Evolutionary conservation across 805 yeast genomes (phyloP), one percentile per base, ranked within the genome.

Genomic region (Debaryomyces prosopidis): DNA sequence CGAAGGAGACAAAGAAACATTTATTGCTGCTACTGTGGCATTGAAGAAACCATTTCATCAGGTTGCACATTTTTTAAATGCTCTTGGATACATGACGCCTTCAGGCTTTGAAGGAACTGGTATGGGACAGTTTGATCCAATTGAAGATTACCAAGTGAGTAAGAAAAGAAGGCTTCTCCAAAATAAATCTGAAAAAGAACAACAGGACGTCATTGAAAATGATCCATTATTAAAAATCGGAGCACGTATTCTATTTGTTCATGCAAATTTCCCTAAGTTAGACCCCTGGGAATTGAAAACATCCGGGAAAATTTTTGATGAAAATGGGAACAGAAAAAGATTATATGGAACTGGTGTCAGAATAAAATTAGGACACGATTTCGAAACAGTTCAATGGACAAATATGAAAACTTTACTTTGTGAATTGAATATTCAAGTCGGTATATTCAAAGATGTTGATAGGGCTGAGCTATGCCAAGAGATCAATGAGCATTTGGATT

Each of bases 1-100:
- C n/a, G 89, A 84, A 65, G 94, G 92, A 41, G 92, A 87, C 59
- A 87, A 86, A 57, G 92, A 86, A 52, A 85, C 92, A 0, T 84
- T 84, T 48, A 69, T 84, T 43, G 87, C 89, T 0, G 87, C 89
- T 0, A 85, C 89, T 1, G 71, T 74, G 26, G 77, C 75, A 9
- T 65, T 76, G 26, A 62, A 65, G 1, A 63, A 77, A 42, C 66
- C 73, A 1, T 81, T 69, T 50, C 81, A 82, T 57, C 85, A 81
- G 58, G 81, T 82, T 7, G 68, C 76, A 39, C 77, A 72, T 50
- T 68, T 68, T 48, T 69, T 82, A 53, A 64, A 71, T 36, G 85
- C 84, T 5, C 54, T 82, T 46, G 83, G 87, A 42, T 66, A 76
- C 47, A 60, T 70, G 45, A 48, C 60, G 43, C 39, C 47, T 2